Base-by-base conservation (phyloP, 495 filamentous ascomycete genomes). In the Penicillium malachiteum region DNA sequence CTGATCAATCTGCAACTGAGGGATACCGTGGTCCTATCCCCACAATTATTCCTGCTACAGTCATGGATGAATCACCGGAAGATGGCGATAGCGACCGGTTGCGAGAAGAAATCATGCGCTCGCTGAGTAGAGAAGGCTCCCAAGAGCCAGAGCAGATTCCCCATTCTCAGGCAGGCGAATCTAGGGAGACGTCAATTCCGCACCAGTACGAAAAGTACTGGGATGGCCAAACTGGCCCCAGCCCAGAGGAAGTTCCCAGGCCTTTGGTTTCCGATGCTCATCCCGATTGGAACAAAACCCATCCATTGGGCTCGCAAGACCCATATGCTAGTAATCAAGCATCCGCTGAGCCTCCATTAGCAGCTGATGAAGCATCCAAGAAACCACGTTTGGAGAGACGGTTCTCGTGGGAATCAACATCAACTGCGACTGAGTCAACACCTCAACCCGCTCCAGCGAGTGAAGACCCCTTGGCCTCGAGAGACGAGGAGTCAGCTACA, bases 41-140 rank as follows among this genome's bases (percentile, higher is more conserved):
- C 34, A 69, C 76, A 18, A 78, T 83, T 3, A 62, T 81, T 8
- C 80, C 83, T n/a, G 12, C 38, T n/a, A 11, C 10, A 13, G 30
- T 13, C 7, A 26, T 26, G 21, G 85, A 82, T 48, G 81, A 75
- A 14, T 80, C 77, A 1, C 69, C 78, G 11, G 76, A 86, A 46
- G 80, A 90, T 50, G 80, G 85, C 34, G 89, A 95, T 59, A 92
- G 81, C 59, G 91, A 96, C 55, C 80, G 84, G 48, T 70, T 95
- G 47, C 75, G 86, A 31, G 86, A 91, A 57, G 91, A 96, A 59
- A 95, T 95, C 34, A 88, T 92, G 26, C 83, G 82, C 35, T 88
- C 84, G n/a, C 70, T 94, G 11, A 91, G 81, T 59, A 80, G 84
- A 9, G 66, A 77, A 47, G 66, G 66, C 6, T 71, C 73, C 4